Percentiles rank a stretch among this genome's conserved stretches.
Conservation (phyloP, 2,329 filamentous ascomycete genomes). For the Rasamsonia emersonii region DNA sequence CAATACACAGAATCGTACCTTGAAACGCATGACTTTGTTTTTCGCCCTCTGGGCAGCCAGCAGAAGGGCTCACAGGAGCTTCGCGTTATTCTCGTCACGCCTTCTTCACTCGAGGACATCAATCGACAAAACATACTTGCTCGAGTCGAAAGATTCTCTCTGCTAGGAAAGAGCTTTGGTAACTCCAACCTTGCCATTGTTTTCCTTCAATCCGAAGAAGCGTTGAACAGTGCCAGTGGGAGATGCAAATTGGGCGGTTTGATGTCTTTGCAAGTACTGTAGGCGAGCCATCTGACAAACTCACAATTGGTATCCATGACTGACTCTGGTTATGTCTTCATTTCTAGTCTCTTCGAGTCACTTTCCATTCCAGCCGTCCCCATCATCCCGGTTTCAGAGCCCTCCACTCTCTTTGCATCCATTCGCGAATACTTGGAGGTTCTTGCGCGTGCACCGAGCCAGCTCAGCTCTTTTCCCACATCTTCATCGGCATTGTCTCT, state of each 20-base stretch:
- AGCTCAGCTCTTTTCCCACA: conserved; percentile 3
- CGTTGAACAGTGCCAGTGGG: conserved; percentile 13
- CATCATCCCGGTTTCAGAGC: conserved; percentile 25
- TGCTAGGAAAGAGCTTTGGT: conserved; percentile 1
- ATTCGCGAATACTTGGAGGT: conserved; percentile 26
- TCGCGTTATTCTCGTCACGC: conserved; percentile 14
- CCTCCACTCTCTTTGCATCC: conserved; percentile 12
- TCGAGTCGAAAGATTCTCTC: conserved; percentile 12
- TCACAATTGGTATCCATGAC: not conserved
- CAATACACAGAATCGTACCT: conserved; percentile 10
- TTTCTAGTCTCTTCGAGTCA: conserved; percentile 13
- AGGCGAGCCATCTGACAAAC: conserved; percentile 3
- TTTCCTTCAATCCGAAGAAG: conserved; percentile 16
- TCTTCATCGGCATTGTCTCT: conserved; percentile 14
- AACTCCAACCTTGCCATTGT: conserved; percentile 11
- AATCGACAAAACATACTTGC: conserved; percentile 11
- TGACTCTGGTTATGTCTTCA: not conserved
- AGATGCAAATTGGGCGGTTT: conserved; percentile 13
- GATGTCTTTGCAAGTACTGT: conserved; percentile 19
- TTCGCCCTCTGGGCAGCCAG: conserved; percentile 6
- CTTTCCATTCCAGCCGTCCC: conserved; percentile 12
- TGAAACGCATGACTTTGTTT: conserved; percentile 14
- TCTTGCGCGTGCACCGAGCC: conserved; percentile 19
- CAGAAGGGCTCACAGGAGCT: conserved; percentile 5
- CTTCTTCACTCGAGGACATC: conserved; percentile 10